Conservation (phyloP, 2,329 filamentous ascomycete species). For the Aspergillus brasiliensis region DNA sequence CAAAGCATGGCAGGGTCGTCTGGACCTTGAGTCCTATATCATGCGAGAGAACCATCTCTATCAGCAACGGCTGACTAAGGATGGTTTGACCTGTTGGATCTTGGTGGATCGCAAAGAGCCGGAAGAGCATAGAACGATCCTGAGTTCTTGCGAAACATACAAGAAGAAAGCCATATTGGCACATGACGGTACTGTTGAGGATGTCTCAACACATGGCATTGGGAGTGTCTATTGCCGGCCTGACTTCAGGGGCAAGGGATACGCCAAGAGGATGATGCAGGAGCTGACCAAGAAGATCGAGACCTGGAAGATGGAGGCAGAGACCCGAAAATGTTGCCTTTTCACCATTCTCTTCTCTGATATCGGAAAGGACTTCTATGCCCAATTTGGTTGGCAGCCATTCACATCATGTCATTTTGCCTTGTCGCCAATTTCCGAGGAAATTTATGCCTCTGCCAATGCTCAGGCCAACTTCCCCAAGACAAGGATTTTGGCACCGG, state of each 20-base stretch:
- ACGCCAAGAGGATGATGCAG: slow-evolving; percentile 73
- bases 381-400: slow-evolving; percentile 72
- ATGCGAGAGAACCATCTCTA: slow-evolving; percentile 58
- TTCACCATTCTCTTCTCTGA: slow-evolving; percentile 87
- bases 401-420: slow-evolving; percentile 73
- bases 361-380: slow-evolving; percentile 82
- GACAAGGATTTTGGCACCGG: slow-evolving; percentile 34
- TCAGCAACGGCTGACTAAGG: slow-evolving; percentile 54
- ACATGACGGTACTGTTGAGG: slow-evolving; percentile 58
- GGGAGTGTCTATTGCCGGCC: slow-evolving; percentile 77
- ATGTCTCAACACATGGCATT: slow-evolving; percentile 67
- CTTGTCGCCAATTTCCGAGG: slow-evolving; percentile 51
- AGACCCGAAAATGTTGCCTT: slow-evolving; percentile 45
- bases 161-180: slow-evolving; percentile 45
- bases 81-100: slow-evolving; percentile 63
- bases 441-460: slow-evolving; percentile 20
- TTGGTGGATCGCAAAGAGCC: slow-evolving; percentile 52
- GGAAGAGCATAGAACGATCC: slow-evolving; percentile 47
- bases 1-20: slow-evolving; percentile 58
- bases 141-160: slow-evolving; percentile 62
- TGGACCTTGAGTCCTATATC: slow-evolving; percentile 59
- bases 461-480: slow-evolving; percentile 29
- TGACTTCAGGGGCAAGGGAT: slow-evolving; percentile 69
- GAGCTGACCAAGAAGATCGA: slow-evolving; percentile 62
- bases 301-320: slow-evolving; percentile 54